A percentile compares a stretch with the other conserved stretches of the same genome.
Evolutionary conservation across 2,329 filamentous ascomycete genomes (phyloP).

Genomic region (Aspergillus fructus): DNA sequence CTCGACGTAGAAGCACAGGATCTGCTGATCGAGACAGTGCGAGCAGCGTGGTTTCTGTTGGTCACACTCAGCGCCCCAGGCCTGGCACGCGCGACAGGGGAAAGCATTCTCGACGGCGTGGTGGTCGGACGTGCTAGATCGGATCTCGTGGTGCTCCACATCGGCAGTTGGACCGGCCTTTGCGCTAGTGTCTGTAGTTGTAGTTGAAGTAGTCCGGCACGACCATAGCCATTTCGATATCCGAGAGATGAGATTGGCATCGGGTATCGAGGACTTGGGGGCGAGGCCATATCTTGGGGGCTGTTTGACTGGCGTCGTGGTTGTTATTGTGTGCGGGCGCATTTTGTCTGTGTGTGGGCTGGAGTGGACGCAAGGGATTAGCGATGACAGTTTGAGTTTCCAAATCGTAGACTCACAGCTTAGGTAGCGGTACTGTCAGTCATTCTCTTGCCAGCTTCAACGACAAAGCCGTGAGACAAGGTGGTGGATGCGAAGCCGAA

Average conservation of each 20-base stretch:
- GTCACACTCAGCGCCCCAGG: constrained; percentile 28
- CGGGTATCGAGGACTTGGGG: background rate
- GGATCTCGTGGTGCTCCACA: background rate
- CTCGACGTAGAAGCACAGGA: constrained; percentile 35
- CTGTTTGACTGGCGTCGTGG: background rate
- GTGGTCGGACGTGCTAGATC: background rate
- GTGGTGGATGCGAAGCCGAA: background rate
- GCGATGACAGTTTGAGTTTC: background rate
- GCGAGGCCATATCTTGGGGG: constrained; percentile 2
- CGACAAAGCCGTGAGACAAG: background rate
- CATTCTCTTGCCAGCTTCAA: background rate
- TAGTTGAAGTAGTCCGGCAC: constrained; percentile 1
- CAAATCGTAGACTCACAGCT: background rate
- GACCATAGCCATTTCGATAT: constrained; percentile 21
- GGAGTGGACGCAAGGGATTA: background rate
- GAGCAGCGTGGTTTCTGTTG: constrained; percentile 29
- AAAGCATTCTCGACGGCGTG: background rate
- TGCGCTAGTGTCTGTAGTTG: background rate
- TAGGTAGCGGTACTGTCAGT: background rate
- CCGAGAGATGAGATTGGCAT: constrained; percentile 11
- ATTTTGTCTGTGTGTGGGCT: background rate
- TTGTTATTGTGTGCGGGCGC: constrained; percentile 3
- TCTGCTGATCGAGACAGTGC: constrained; percentile 32
- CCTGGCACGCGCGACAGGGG: constrained; percentile 31
- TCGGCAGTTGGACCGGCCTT: background rate